Base-by-base conservation (phyloP, 108 stramenopile species). In the Mediolabrus comicus region DNA sequence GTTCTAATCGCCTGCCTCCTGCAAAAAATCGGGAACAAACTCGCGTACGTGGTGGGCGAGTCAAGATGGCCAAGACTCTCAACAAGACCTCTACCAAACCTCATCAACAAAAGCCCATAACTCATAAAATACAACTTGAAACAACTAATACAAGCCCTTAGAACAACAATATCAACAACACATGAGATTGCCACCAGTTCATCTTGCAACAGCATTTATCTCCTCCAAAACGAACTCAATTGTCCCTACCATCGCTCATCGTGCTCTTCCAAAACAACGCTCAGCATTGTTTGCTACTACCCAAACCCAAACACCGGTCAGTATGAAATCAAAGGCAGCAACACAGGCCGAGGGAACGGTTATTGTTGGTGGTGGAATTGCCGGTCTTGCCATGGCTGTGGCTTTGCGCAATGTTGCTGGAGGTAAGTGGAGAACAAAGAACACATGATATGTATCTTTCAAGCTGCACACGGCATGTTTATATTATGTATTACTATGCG, bases 381-480 rank as follows among this genome's bases (percentile, higher is more conserved):
- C 61, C 16, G 61, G 61, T 9, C 17, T 62, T 13, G 25, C 61
- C 41, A 16, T 53, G 49, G 61, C 61, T 25, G 43, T 19, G 2
- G 61, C 61, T n/a, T 25, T 62, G 52, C 61, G 61, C 2, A 62
- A 62, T 53, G 28, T 62, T 2, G 61, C 61, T 17, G 53, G 53
- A 52, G 25, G 51, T 54, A 0, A 52, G 25, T 49, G 46, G 0
- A 22, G 6, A 8, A 49, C 3, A 22, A n/a, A 22, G 46, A 22
- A 22, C 19, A 49, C 19, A 24, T 8, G 46, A 49, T 24, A 8
- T 22, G 46, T 8, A n/a, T n/a, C n/a, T n/a, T n/a, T n/a, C n/a
- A n/a, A n/a, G n/a, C n/a, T n/a, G n/a, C n/a, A n/a, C n/a, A n/a
- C n/a, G n/a, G n/a, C n/a, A n/a, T n/a, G n/a, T 24, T 9, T 8